Conservation (phyloP, 108 stramenopile species). For the Cyclotella distinguenda region DNA sequence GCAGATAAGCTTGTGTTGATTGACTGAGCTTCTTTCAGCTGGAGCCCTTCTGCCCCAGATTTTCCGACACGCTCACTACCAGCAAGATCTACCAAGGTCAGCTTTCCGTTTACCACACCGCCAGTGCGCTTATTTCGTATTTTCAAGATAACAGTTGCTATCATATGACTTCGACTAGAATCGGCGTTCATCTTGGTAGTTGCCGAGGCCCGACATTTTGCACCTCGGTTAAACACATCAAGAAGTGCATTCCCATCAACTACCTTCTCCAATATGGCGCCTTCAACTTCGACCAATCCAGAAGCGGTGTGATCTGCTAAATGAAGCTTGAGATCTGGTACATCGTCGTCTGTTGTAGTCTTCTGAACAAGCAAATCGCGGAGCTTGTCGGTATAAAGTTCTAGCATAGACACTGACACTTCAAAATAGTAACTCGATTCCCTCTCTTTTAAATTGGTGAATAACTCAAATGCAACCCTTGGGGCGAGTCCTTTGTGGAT, state of each 20-base stretch:
- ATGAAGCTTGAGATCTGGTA: slow-evolving; percentile 38
- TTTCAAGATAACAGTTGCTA: slow-evolving; percentile 46
- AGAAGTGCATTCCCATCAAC: slow-evolving; percentile 42
- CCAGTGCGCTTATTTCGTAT: slow-evolving; percentile 50
- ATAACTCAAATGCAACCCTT: slow-evolving; percentile 54
- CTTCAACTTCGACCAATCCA: slow-evolving; percentile 60
- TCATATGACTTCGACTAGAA: slow-evolving; percentile 61
- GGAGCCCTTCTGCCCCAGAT: slow-evolving; percentile 55
- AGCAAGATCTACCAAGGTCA: slow-evolving; percentile 84
- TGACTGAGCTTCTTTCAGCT: slow-evolving; percentile 65
- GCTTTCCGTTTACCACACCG: slow-evolving; percentile 47
- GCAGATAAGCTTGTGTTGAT: slow-evolving; percentile 75
- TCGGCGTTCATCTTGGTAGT: slow-evolving; percentile 76
- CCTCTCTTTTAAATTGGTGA: slow-evolving; percentile 49
- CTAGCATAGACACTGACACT: slow-evolving; percentile 57
- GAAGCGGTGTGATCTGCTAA: slow-evolving; percentile 49
- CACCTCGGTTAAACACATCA: slow-evolving; percentile 51
- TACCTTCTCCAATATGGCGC: slow-evolving; percentile 34
- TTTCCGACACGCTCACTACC: slow-evolving; percentile 80
- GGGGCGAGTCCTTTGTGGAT: slow-evolving; percentile 55
- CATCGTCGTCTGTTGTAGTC: slow-evolving; percentile 6
- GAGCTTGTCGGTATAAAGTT: slow-evolving; percentile 73
- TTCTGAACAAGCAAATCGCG: slow-evolving; percentile 53
- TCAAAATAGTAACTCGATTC: slow-evolving; percentile 40
- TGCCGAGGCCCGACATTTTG: slow-evolving; percentile 49